These are phyloP conservation scores for Schizochytrium sp. DNA, from an alignment of 108 stramenopile species.

Conservation along the genomic window DNA sequence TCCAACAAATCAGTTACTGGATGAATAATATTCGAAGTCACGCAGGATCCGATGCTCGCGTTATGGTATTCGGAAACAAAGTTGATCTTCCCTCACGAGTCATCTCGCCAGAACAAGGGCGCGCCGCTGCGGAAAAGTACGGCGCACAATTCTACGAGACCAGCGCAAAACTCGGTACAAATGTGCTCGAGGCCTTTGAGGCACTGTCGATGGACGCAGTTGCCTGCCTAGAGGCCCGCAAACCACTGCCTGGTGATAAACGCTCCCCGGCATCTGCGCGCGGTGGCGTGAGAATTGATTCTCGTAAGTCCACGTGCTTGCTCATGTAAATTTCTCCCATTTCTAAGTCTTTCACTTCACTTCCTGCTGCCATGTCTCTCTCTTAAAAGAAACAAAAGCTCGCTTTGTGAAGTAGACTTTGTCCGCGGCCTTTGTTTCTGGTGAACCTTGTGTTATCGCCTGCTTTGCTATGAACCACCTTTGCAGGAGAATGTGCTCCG, in stretches of 20 bases:
- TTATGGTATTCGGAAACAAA: constrained; percentile 98
- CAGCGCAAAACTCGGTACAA: constrained; percentile 91
- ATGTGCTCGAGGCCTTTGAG: constrained; percentile 89
- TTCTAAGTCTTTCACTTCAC: background rate
- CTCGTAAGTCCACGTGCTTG: background rate
- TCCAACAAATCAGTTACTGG: constrained; percentile 92
- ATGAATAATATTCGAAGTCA: constrained; percentile 97
- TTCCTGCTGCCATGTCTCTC: too few species aligned
- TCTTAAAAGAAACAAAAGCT: background rate
- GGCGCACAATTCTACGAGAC: constrained; percentile 96
- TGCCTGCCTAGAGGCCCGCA: constrained; percentile 1
- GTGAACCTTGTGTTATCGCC: too few species aligned
- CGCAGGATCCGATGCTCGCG: constrained; percentile 94
- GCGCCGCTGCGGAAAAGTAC: constrained; percentile 90
- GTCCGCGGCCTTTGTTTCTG: too few species aligned
- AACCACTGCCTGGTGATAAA: background rate
- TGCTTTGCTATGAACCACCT: too few species aligned
- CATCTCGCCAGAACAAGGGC: constrained; percentile 93
- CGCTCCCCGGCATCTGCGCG: constrained; percentile 29
- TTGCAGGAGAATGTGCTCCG: too few species aligned
- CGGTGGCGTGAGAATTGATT: background rate
- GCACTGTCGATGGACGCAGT: constrained; percentile 75
- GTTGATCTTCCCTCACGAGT: constrained; percentile 97
- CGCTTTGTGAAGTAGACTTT: background rate
- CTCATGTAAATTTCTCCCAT: constrained; percentile 9